Conservation (phyloP, 2,329 filamentous ascomycete species). For the Neophaeococcomyces mojaviensis region DNA sequence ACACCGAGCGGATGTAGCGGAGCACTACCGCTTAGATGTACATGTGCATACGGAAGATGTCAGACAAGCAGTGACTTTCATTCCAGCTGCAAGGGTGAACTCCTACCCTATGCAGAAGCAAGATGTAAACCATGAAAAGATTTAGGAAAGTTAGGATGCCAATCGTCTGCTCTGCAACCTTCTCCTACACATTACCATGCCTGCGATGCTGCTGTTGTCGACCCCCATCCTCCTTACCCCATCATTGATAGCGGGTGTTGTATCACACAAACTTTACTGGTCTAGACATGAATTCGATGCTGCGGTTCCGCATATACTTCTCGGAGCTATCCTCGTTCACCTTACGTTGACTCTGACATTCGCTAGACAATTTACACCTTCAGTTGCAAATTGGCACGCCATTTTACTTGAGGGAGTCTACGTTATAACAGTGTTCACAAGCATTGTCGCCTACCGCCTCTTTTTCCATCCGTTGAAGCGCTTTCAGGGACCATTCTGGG, state of each 20-base stretch:
- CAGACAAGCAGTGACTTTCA: too few species aligned
- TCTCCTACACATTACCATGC: neutral
- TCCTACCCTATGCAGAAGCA: too few species aligned
- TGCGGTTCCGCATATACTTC: neutral
- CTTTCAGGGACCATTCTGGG: constrained; percentile 26
- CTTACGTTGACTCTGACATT: neutral
- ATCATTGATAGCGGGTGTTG: neutral
- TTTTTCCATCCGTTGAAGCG: constrained; percentile 20
- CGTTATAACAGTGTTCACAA: constrained; percentile 8
- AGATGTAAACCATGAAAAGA: too few species aligned
- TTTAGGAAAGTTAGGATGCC: neutral
- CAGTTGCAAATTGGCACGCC: neutral
- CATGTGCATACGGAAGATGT: too few species aligned
- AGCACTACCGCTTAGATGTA: too few species aligned
- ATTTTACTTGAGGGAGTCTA: neutral
- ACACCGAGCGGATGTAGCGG: too few species aligned
- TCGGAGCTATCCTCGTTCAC: neutral
- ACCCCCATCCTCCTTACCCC: neutral
- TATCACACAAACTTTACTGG: constrained; percentile 3
- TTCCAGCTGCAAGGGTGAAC: too few species aligned
- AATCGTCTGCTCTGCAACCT: neutral
- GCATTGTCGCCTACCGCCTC: constrained; percentile 24
- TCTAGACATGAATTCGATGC: neutral
- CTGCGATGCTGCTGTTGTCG: neutral
- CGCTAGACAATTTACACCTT: neutral